Conservation (phyloP, 768 basidiomycete species). For the Gymnopilus junonius region DNA sequence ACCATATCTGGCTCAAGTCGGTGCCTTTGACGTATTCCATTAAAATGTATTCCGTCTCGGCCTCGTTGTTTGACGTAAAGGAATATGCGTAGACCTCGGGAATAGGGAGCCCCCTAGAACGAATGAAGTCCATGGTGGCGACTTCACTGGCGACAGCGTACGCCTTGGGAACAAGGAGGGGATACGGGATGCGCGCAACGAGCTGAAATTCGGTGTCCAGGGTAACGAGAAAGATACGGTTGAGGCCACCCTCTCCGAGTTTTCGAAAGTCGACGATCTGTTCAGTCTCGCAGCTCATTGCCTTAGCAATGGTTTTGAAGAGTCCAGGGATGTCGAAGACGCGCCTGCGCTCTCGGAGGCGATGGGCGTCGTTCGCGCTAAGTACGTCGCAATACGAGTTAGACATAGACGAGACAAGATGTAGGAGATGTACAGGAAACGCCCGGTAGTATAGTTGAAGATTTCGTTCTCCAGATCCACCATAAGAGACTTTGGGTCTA, state of each 20-base stretch:
- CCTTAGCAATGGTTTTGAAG: constrained; percentile 26
- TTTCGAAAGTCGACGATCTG: constrained; percentile 34
- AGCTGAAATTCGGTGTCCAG: constrained; percentile 34
- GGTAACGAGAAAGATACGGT: constrained; percentile 36
- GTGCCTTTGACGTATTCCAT: constrained; percentile 40
- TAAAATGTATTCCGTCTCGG: constrained; percentile 39
- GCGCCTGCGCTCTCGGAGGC: constrained; percentile 37
- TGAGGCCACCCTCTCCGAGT: constrained; percentile 46
- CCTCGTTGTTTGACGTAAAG: constrained; percentile 26
- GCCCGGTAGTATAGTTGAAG: constrained; percentile 41
- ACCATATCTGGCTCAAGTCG: constrained; percentile 37
- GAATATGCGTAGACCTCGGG: constrained; percentile 38
- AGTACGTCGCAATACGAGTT: constrained; percentile 25
- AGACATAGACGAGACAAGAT: constrained; percentile 30
- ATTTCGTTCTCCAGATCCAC: constrained; percentile 29
- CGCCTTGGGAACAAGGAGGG: constrained; percentile 28
- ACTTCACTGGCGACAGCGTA: constrained; percentile 40
- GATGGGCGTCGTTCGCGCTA: constrained; percentile 40
- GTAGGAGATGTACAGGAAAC: constrained; percentile 40
- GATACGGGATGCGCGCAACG: constrained; percentile 39
- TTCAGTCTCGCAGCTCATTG: constrained; percentile 31
- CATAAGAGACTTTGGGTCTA: constrained; percentile 27
- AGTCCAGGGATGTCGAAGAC: constrained; percentile 35
- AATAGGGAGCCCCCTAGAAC: constrained; percentile 31
- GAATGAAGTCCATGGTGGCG: constrained; percentile 39